Base-by-base conservation (phyloP, 352 stramenopile species). In the Phytopythium litorale region DNA sequence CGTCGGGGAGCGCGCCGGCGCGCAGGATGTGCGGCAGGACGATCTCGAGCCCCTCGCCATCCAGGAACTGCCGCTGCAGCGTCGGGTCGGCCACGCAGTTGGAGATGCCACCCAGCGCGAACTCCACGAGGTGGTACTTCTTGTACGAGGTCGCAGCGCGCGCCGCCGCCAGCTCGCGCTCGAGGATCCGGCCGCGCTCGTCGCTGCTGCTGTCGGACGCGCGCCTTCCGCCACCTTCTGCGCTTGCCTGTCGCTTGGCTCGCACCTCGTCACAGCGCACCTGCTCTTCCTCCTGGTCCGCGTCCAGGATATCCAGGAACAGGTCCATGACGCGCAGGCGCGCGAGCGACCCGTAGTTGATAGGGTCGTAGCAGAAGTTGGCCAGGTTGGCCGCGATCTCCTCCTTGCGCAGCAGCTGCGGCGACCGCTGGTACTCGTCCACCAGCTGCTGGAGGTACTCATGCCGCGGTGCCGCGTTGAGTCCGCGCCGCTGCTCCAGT, bases 291-390 rank as follows among this genome's bases (percentile, higher is more conserved):
- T 76, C 67, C 52, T 77, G 73, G 19, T 79, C 78, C 18, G 65
- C 75, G 65, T 81, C 70, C 6, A 92, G 58, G 60, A 90, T 80
- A 58, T 92, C 82, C 35, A 93, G 79, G 58, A 93, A 95, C 35
- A 95, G 61, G 46, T 91, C 78, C 63, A 92, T 80, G 60, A 89
- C 64, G 50, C 77, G 72, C 18, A 95, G 73, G 58, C 71, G 67
- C 32, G 56, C 32, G n/a, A 93, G 57, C 19, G 75, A 75, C 9
- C 46, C 70, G 61, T 83, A 95, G 59, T 95, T 95, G 69, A 95
- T 91, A 25, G 86, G 86, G 62, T 93, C 86, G 67, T 95, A 95
- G 21, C 79, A 78, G 45, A 95, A 95, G 43, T 95, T 95, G 64
- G 79, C 84, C 35, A 95, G 62, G 60, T 95, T 84, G 9, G 86